Evolutionary conservation across 441 rosid species (phyloP).

Genomic region (Flueggea neowawraea): DNA sequence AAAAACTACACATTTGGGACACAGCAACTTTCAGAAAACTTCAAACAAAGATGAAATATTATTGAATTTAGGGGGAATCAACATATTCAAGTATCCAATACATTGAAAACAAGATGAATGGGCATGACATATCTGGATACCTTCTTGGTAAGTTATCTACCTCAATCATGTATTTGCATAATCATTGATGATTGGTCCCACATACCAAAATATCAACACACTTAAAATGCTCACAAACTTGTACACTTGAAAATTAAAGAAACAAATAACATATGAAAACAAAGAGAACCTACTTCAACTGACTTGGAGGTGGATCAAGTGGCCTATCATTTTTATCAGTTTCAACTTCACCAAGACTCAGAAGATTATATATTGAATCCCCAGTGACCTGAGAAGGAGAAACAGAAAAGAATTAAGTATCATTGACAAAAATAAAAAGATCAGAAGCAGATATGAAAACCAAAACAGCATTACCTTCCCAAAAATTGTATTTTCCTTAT

Average conservation of each 20-base stretch:
- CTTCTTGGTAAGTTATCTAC: not conserved
- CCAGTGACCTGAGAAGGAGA: slow-evolving; percentile 64
- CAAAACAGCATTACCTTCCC: slow-evolving; percentile 63
- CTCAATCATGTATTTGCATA: not conserved
- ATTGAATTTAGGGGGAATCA: too few species aligned
- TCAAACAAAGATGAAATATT: too few species aligned
- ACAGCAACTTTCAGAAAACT: too few species aligned
- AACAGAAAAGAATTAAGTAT: slow-evolving; percentile 2
- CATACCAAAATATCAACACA: not conserved
- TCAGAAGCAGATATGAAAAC: not conserved
- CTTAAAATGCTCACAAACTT: not conserved
- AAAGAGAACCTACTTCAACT: slow-evolving; percentile 53
- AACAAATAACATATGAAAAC: not conserved
- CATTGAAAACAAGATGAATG: not conserved
- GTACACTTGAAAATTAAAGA: not conserved
- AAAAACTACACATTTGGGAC: too few species aligned
- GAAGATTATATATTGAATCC: slow-evolving; percentile 79
- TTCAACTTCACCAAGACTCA: slow-evolving; percentile 73
- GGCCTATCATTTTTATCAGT: slow-evolving; percentile 73
- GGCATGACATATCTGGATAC: not conserved
- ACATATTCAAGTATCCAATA: not conserved
- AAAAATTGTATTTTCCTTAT: slow-evolving; percentile 71
- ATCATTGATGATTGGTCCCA: not conserved
- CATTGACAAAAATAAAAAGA: slow-evolving; percentile 8
- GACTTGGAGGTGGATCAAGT: slow-evolving; percentile 80